Percentiles rank a stretch among this genome's conserved stretches.
Conservation (phyloP, 176 grass and related monocot genomes). For the Coix lacrymajobi region DNA sequence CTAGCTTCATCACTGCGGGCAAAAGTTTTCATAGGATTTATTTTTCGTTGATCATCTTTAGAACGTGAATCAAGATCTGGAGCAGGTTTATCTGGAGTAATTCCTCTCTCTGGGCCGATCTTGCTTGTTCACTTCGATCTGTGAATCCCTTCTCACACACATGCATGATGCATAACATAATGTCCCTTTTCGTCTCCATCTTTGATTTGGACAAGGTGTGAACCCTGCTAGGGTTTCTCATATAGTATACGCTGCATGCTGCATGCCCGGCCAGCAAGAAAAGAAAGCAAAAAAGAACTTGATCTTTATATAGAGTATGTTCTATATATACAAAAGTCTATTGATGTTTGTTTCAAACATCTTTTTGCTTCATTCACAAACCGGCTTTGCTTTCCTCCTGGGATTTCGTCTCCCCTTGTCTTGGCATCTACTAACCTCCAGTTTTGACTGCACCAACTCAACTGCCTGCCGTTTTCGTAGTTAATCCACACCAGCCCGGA, state of each 20-base stretch:
- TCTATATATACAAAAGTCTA: neutral
- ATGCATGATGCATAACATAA: neutral
- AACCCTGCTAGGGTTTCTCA: constrained; percentile 52
- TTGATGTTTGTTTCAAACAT: constrained; percentile 1
- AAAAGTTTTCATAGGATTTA: neutral
- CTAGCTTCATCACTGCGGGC: neutral
- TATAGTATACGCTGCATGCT: neutral
- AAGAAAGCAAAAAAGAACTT: constrained; percentile 16
- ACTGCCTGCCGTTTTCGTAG: constrained; percentile 19
- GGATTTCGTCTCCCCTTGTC: constrained; percentile 15
- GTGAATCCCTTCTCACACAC: neutral
- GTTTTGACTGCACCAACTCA: constrained; percentile 39
- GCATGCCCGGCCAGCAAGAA: constrained; percentile 22
- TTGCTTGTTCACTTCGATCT: neutral
- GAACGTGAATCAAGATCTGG: constrained; percentile 7
- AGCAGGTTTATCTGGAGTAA: neutral
- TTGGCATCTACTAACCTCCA: neutral
- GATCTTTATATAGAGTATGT: constrained; percentile 35
- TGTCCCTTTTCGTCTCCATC: neutral
- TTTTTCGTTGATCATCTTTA: neutral
- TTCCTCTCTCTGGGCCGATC: neutral
- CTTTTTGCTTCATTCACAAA: neutral
- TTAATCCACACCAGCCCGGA: constrained; percentile 11
- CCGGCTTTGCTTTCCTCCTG: neutral
- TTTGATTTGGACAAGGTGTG: constrained; percentile 30